A percentile compares a stretch with the other conserved stretches of the same genome.
Evolutionary conservation across 176 grass and related monocot genomes (phyloP).

Genomic region (Aegilops sharonensis): DNA sequence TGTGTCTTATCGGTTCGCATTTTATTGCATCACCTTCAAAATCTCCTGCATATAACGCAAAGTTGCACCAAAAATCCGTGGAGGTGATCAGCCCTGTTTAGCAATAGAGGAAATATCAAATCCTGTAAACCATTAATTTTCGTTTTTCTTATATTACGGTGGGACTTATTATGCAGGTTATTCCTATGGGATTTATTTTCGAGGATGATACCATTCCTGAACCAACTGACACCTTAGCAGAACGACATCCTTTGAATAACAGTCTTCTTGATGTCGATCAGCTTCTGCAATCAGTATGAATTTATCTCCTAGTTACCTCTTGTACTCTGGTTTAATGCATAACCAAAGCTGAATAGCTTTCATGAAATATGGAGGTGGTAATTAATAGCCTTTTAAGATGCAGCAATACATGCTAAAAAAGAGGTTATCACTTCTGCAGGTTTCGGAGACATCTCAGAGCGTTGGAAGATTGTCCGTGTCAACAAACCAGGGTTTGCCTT

Average conservation of each 20-base stretch:
- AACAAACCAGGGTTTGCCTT: constrained; percentile 65
- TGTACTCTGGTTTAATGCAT: not conserved
- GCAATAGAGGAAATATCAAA: constrained; percentile 5
- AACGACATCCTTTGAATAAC: constrained; percentile 34
- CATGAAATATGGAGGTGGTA: not conserved
- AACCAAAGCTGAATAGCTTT: not conserved
- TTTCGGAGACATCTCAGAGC: constrained; percentile 52
- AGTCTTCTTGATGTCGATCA: constrained; percentile 63
- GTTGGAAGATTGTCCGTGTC: constrained; percentile 72
- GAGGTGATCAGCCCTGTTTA: constrained; percentile 47
- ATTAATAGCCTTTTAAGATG: not conserved
- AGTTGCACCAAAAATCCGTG: constrained; percentile 48
- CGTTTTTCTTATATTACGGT: constrained; percentile 34
- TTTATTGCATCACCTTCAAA: constrained; percentile 52
- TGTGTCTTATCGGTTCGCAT: constrained; percentile 59
- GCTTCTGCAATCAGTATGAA: constrained; percentile 76
- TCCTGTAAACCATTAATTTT: not conserved
- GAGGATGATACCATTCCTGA: constrained; percentile 80
- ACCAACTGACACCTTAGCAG: constrained; percentile 39
- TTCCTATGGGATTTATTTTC: constrained; percentile 55
- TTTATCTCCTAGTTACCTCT: not conserved
- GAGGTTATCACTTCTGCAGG: constrained; percentile 41
- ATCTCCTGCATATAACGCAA: constrained; percentile 20
- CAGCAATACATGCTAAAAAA: constrained; percentile 8
- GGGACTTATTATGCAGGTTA: constrained; percentile 53